Percentiles rank a stretch among this genome's conserved stretches.
phyloP scores from a whole-genome alignment of 768 basidiomycete species.

The Russula dissimulans region DNA sequence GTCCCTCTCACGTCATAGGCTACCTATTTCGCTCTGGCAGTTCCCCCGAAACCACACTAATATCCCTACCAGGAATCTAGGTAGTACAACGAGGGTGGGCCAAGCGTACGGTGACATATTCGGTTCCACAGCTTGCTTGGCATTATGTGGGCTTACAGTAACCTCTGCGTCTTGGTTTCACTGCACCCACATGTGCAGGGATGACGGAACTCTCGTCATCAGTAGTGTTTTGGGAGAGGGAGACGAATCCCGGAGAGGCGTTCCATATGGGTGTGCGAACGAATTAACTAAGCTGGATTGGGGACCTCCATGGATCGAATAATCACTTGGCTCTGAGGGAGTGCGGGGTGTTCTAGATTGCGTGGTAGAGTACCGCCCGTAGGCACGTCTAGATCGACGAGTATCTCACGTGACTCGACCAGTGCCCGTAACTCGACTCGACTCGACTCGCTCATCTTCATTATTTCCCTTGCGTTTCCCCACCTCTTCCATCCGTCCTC shows the following conservation, averaged over 20 bases:
- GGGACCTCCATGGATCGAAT: neutral
- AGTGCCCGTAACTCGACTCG: neutral
- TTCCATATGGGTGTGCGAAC: too few species aligned
- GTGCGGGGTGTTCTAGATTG: neutral
- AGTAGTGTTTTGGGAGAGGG: neutral
- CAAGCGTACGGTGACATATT: too few species aligned
- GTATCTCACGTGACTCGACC: neutral
- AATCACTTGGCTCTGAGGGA: neutral
- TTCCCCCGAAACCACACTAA: neutral
- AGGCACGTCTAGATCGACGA: too few species aligned
- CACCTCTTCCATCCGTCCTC: too few species aligned
- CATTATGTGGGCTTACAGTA: neutral
- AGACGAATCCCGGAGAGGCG: neutral
- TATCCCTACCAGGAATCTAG: neutral
- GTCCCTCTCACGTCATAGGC: neutral
- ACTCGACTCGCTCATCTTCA: neutral
- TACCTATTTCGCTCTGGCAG: neutral
- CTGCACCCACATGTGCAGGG: neutral
- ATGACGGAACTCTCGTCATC: neutral
- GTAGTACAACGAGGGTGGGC: too few species aligned
- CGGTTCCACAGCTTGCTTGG: neutral
- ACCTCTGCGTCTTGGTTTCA: neutral
- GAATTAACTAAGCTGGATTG: neutral
- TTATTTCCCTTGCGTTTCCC: neutral
- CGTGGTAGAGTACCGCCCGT: conserved; percentile 5